Percentiles rank a stretch among this genome's conserved stretches.
Evolutionary conservation across 805 yeast genomes (phyloP).

Genomic region (Yarrowia alimentaria): DNA sequence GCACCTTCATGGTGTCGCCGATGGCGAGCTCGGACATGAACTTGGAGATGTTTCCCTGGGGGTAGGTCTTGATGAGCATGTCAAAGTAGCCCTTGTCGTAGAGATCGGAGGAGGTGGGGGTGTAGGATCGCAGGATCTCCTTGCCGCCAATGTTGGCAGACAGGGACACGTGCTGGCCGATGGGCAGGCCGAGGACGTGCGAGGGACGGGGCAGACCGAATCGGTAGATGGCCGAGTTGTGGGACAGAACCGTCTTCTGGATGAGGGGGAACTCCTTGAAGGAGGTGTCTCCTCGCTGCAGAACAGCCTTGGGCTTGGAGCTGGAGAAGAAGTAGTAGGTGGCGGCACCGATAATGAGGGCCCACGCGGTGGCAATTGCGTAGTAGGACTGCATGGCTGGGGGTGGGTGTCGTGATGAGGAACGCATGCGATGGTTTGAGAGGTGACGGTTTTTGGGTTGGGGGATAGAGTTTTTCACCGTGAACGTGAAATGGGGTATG

Average conservation of each 20-base stretch:
- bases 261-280: conserved; percentile 80
- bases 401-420: too few species aligned
- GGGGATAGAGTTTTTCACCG: too few species aligned
- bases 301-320: conserved; percentile 22
- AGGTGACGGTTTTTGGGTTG: too few species aligned
- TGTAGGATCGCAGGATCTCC: conserved; percentile 81
- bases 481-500: too few species aligned
- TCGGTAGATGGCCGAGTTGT: conserved; percentile 75
- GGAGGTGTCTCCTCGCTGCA: conserved; percentile 51
- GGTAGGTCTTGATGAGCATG: conserved; percentile 78
- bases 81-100: conserved; percentile 81
- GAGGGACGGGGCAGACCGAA: conserved; percentile 77
- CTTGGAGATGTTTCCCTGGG: conserved; percentile 79
- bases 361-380: conserved; percentile 26
- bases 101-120: conserved; percentile 65
- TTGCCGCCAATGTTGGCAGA: conserved; percentile 75
- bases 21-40: conserved; percentile 65
- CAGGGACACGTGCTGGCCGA: conserved; percentile 89
- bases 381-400: conserved; percentile 13
- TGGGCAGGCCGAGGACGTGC: conserved; percentile 82
- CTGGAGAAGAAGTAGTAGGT: conserved; percentile 22
- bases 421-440: too few species aligned
- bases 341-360: conserved; percentile 23
- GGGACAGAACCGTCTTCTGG: conserved; percentile 73
- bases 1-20: conserved; percentile 75